Percentiles rank a stretch among this genome's conserved stretches.
Evolutionary conservation across 768 basidiomycete genomes (phyloP).

Genomic region (Zangia roseola): DNA sequence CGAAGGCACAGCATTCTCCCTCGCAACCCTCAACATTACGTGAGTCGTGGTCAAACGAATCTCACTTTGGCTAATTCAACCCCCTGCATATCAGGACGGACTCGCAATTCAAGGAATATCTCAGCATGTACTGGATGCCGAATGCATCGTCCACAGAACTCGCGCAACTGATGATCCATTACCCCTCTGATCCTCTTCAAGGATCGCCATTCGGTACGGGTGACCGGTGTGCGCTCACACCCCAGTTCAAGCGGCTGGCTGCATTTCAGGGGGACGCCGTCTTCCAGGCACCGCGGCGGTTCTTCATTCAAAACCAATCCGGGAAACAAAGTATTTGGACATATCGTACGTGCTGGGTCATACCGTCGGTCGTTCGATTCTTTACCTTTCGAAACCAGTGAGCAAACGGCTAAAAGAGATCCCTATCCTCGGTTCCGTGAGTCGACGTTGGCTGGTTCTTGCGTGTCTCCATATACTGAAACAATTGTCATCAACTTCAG

Average conservation of each 20-base stretch:
- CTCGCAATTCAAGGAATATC: conserved; percentile 29
- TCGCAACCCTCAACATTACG: conserved; percentile 50
- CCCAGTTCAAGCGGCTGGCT: conserved; percentile 51
- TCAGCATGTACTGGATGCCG: conserved; percentile 30
- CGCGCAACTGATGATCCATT: conserved; percentile 28
- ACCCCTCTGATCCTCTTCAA: conserved; percentile 38
- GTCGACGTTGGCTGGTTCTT: conserved; percentile 1
- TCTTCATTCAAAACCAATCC: conserved; percentile 40
- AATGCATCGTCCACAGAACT: conserved; percentile 23
- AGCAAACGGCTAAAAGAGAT: conserved; percentile 43
- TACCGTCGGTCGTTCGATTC: too few relatives aligned
- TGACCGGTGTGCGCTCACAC: conserved; percentile 40
- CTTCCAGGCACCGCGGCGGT: conserved; percentile 50
- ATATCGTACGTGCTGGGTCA: conserved; percentile 3
- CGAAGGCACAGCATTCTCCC: conserved; percentile 44
- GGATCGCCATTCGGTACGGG: conserved; percentile 58
- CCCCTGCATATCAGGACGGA: conserved; percentile 15
- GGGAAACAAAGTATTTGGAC: conserved; percentile 42
- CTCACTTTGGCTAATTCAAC: too few relatives aligned
- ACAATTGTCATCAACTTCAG: conserved; percentile 17
- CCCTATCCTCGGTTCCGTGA: conserved; percentile 45
- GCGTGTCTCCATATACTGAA: neutral
- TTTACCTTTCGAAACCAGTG: conserved; percentile 30
- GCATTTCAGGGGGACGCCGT: conserved; percentile 49
- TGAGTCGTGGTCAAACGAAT: conserved; percentile 17